phyloP scores from a whole-genome alignment of 2,329 filamentous ascomycete genomes.

The Didymella pinodella region DNA sequence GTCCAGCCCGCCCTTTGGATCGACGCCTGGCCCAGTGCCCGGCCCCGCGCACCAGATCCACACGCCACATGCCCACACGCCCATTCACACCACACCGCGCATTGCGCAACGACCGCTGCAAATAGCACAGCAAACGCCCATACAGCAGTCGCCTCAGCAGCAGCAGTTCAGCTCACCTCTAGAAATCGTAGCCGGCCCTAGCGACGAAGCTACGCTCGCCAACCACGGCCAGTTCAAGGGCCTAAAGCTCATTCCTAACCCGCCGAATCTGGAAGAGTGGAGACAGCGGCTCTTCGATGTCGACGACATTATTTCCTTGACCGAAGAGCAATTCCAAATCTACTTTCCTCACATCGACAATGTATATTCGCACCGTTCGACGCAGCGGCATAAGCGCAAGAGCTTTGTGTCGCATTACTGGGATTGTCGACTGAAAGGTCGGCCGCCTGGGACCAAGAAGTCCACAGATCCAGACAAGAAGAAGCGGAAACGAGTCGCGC shows the following conservation, averaged over 20 bases:
- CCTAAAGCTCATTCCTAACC: slow-evolving; percentile 67
- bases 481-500: slow-evolving; percentile 78
- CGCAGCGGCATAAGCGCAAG: slow-evolving; percentile 81
- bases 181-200: background rate
- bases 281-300: slow-evolving; percentile 76
- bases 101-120: slow-evolving; percentile 27
- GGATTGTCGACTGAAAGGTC: slow-evolving; percentile 82
- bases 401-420: slow-evolving; percentile 86
- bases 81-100: slow-evolving; percentile 26
- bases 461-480: slow-evolving; percentile 82
- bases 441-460: slow-evolving; percentile 80
- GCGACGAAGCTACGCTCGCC: slow-evolving; percentile 51
- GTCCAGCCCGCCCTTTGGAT: slow-evolving; percentile 34
- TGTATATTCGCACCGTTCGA: slow-evolving; percentile 83
- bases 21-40: slow-evolving; percentile 29
- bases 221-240: slow-evolving; percentile 62
- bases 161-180: slow-evolving; percentile 18
- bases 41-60: slow-evolving; percentile 18
- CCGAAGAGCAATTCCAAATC: slow-evolving; percentile 79
- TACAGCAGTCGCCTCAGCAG: slow-evolving; percentile 17
- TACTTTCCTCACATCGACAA: slow-evolving; percentile 88
- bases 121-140: slow-evolving; percentile 23
- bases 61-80: slow-evolving; percentile 10
- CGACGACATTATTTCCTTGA: slow-evolving; percentile 75
- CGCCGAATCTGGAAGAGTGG: slow-evolving; percentile 74